Conservation (phyloP, 1,284 basidiomycete genomes). For the Ceraceosorus guamensis region DNA sequence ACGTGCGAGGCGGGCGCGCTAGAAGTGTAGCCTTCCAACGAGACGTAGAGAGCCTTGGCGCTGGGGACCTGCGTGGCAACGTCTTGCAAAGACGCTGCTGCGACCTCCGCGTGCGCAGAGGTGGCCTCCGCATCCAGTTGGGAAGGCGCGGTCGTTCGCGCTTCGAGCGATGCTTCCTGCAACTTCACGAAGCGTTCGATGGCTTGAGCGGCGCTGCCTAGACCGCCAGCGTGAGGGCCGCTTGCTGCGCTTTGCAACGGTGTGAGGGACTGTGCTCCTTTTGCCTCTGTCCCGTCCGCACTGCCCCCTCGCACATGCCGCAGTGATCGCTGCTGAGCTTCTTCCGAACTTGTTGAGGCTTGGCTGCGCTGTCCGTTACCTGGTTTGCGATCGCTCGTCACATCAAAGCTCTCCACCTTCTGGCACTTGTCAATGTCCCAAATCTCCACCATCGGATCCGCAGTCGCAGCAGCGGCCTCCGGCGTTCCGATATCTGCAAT, state of each 20-base stretch:
- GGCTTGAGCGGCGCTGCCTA: conserved; percentile 23
- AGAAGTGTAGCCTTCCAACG: conserved; percentile 31
- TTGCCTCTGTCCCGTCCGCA: conserved; percentile 1
- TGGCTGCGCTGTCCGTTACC: background rate
- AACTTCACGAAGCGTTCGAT: conserved; percentile 29
- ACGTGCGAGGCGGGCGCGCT: conserved; percentile 15
- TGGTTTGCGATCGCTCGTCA: background rate
- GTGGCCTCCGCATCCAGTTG: background rate
- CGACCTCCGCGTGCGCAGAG: conserved; percentile 7
- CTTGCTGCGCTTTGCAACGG: background rate
- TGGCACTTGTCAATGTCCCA: conserved; percentile 47
- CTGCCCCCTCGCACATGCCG: too few relatives aligned
- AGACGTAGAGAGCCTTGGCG: conserved; percentile 29
- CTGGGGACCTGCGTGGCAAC: background rate
- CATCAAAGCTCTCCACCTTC: conserved; percentile 44
- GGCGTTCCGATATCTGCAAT: too few relatives aligned
- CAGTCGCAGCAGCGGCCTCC: conserved; percentile 4
- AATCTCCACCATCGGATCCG: conserved; percentile 33
- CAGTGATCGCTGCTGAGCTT: background rate
- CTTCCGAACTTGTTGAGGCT: background rate
- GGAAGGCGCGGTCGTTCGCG: background rate
- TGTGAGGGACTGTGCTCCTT: conserved; percentile 5
- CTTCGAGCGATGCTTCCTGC: conserved; percentile 5
- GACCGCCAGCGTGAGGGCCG: conserved; percentile 1
- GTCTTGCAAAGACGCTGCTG: background rate